Evolutionary conservation across 2,329 filamentous ascomycete genomes (phyloP).

Genomic region (Hymenoscyphus infarciens): DNA sequence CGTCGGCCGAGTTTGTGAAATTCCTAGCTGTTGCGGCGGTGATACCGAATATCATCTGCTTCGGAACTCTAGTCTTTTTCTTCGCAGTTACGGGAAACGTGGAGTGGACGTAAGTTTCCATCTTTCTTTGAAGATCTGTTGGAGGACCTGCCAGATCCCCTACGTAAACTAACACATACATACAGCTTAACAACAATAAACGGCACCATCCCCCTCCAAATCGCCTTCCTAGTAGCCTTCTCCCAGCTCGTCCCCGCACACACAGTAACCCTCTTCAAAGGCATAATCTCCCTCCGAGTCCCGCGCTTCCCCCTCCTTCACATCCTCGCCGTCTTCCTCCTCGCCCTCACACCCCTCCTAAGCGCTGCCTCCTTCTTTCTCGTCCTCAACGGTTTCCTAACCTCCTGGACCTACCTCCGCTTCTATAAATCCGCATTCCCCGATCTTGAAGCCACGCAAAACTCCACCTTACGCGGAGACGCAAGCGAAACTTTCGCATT

Average conservation of each 20-base stretch:
- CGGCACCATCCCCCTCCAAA: slow-evolving; percentile 85
- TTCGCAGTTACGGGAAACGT: slow-evolving; percentile 66
- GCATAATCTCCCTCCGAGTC: slow-evolving; percentile 83
- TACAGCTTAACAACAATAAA: slow-evolving; percentile 74
- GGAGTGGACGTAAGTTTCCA: slow-evolving; percentile 61
- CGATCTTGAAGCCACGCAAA: slow-evolving; percentile 59
- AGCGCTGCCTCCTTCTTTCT: slow-evolving; percentile 72
- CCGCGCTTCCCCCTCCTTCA: slow-evolving; percentile 66
- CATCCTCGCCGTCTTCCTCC: slow-evolving; percentile 69
- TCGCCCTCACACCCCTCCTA: slow-evolving; percentile 60
- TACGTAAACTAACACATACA: slow-evolving; percentile 21
- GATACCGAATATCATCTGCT: slow-evolving; percentile 75
- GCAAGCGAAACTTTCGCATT: slow-evolving; percentile 96
- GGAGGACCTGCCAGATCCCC: slow-evolving; percentile 25
- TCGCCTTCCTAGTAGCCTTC: slow-evolving; percentile 92
- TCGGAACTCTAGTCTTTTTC: slow-evolving; percentile 69
- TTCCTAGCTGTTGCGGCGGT: slow-evolving; percentile 76
- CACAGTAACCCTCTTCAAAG: slow-evolving; percentile 89
- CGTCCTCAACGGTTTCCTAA: slow-evolving; percentile 75
- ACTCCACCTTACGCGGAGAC: slow-evolving; percentile 71
- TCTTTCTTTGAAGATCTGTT: slow-evolving; percentile 9
- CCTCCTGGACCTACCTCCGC: slow-evolving; percentile 91
- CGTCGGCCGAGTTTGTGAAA: slow-evolving; percentile 84
- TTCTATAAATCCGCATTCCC: slow-evolving; percentile 82
- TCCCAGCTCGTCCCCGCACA: slow-evolving; percentile 97